Base-by-base conservation (phyloP, 1,284 basidiomycete genomes). In the Butyriboletus pseudospeciosus region DNA sequence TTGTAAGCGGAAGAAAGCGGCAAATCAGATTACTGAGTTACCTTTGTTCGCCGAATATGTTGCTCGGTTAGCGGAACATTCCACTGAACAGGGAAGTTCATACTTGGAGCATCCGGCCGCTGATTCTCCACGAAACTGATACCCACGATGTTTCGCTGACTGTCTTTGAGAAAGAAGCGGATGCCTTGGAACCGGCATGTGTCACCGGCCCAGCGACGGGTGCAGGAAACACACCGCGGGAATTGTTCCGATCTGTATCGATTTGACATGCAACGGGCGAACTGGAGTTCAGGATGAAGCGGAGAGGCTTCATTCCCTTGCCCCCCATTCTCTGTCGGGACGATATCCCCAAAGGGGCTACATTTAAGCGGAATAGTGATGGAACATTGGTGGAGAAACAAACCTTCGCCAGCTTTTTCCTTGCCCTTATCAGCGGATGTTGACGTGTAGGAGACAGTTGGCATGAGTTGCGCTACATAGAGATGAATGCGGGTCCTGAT, bases 131-230 rank as follows among this genome's bases (percentile, higher is more conserved):
- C 78, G 63, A 90, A 90, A 59, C 81, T 82, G 51, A 87, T 79
- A 23, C 82, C 85, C 48, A 81, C 75, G 41, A 88, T 79, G 36
- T 78, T 76, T 52, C 79, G 73, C 43, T 81, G 74, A 40, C 71
- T 61, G 57, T 87, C 81, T 59, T 85, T 82, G 58, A 87, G 73
- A 68, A 90, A 85, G 64, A 82, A 86, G 23, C 87, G 81, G 56
- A 90, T 86, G 23, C 82, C 81, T 65, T 90, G 88, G 70, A 90
- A 90, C 28, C 87, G 82, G 65, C 87, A 90, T 1, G 86, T 89
- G 67, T 90, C 87, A 40, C 87, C 88, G 3, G 86, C 87, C 87
- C 87, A 90, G 17, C 87, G 83, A 45, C 87, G 83, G 23, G 84
- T 90, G 68, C 87, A 90, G 4, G 87, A 86, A 28, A 90, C 84